These are phyloP conservation scores for Trichophyton simii DNA, from an alignment of 2,329 filamentous ascomycete species.

Conservation along the genomic window DNA sequence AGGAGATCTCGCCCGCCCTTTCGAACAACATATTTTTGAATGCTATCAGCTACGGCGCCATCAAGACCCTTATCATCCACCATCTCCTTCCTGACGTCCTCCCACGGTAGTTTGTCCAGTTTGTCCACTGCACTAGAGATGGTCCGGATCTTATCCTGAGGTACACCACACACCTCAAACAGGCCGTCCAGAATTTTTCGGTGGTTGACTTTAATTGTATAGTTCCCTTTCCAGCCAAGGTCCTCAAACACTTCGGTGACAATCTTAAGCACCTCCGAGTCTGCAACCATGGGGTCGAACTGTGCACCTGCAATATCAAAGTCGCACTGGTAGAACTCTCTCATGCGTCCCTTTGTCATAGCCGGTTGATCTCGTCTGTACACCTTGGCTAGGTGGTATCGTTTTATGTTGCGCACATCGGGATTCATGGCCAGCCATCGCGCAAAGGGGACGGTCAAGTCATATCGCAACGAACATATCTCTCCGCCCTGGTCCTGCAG, in stretches of 20 bases:
- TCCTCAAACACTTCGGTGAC: slow-evolving; percentile 74
- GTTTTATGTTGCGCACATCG: slow-evolving; percentile 69
- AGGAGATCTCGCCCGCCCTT: slow-evolving; percentile 67
- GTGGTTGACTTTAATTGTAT: slow-evolving; percentile 91
- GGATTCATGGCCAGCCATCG: slow-evolving; percentile 89
- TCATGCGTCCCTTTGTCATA: slow-evolving; percentile 78
- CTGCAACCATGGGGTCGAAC: slow-evolving; percentile 84
- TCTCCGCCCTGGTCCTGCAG: slow-evolving; percentile 79
- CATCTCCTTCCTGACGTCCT: slow-evolving; percentile 85
- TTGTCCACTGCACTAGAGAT: slow-evolving; percentile 94
- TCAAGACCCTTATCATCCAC: slow-evolving; percentile 77
- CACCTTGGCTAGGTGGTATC: slow-evolving; percentile 92
- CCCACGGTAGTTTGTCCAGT: slow-evolving; percentile 84
- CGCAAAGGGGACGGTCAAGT: slow-evolving; percentile 80
- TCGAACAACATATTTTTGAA: slow-evolving; percentile 68
- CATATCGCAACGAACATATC: slow-evolving; percentile 71
- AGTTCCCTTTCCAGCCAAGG: slow-evolving; percentile 59
- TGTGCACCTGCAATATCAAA: slow-evolving; percentile 75
- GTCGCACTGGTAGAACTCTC: slow-evolving; percentile 96
- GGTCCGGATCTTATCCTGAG: slow-evolving; percentile 69
- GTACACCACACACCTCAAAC: slow-evolving; percentile 83
- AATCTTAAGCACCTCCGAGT: slow-evolving; percentile 78
- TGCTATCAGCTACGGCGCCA: slow-evolving; percentile 66
- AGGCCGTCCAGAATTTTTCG: slow-evolving; percentile 86
- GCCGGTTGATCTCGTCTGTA: slow-evolving; percentile 71